Percentiles rank a stretch among this genome's conserved stretches.
Evolutionary conservation across 2,329 filamentous ascomycete genomes (phyloP).

Genomic region (Monilinia laxa): DNA sequence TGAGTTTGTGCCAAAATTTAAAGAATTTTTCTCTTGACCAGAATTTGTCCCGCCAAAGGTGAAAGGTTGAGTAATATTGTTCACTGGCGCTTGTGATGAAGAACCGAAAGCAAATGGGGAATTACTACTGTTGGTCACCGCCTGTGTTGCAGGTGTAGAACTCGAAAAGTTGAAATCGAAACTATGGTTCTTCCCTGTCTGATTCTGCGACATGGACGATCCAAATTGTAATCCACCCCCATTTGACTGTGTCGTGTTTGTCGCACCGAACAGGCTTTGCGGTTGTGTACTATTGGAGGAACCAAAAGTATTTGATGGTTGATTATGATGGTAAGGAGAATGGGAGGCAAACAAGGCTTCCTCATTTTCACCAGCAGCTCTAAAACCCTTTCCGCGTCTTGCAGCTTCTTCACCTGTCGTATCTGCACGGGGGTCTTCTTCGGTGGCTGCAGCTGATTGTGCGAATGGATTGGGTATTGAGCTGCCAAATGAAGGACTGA

Average conservation of each 20-base stretch:
- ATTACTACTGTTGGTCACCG: slow-evolving; percentile 5
- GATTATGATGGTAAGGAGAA: slow-evolving; percentile 12
- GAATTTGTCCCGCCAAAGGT: slow-evolving; percentile 17
- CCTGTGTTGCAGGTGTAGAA: background rate
- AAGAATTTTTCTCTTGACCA: slow-evolving; percentile 6
- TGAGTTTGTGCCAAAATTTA: slow-evolving; percentile 15
- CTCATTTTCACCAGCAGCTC: slow-evolving; percentile 9
- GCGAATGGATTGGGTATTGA: slow-evolving; percentile 24
- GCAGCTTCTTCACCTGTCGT: slow-evolving; percentile 24
- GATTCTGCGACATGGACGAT: slow-evolving; percentile 6
- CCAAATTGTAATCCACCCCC: slow-evolving; percentile 17
- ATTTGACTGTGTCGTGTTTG: slow-evolving; percentile 8
- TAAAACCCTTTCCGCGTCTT: slow-evolving; percentile 15
- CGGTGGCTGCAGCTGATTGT: slow-evolving; percentile 15
- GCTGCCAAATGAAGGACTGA: slow-evolving; percentile 24
- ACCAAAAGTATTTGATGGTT: slow-evolving; percentile 10
- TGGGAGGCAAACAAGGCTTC: slow-evolving; percentile 13
- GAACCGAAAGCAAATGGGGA: slow-evolving; percentile 19
- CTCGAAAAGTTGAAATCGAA: slow-evolving; percentile 15
- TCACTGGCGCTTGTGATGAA: slow-evolving; percentile 17
- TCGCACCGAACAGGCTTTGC: slow-evolving; percentile 7
- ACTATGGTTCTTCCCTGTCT: background rate
- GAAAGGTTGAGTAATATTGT: slow-evolving; percentile 6
- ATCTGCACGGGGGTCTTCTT: slow-evolving; percentile 26
- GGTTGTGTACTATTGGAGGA: slow-evolving; percentile 10